Base-by-base conservation (phyloP, 1,284 basidiomycete genomes). In the Apiotrichum siamense region DNA sequence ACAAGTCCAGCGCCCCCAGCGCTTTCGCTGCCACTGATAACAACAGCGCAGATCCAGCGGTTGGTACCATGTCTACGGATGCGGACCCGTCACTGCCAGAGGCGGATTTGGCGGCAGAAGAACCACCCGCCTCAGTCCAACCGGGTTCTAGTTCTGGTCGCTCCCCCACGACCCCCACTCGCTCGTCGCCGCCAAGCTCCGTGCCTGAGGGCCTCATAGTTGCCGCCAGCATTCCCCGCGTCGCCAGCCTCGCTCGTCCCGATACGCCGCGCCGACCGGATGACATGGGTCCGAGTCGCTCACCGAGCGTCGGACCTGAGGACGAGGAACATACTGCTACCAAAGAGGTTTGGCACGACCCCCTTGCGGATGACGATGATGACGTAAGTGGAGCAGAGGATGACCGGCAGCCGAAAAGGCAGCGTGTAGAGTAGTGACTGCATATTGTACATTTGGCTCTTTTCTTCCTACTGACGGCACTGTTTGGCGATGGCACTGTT, bases 271-370 rank as follows among this genome's bases (percentile, higher is more conserved):
- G 24, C 13, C 36, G 46, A 11, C 46, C 51, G 4, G 35, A 37
- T 4, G 21, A 48, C n/a, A 31, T 17, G 2, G 43, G 54, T 2
- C 54, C 54, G 7, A 42, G 25, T 9, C 49, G 54, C 11, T 57
- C 51, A 1, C 45, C 51, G n/a, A 48, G 45, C 26, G 50, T 49
- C 26, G 55, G 38, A n/a, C 39, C 44, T 1, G n/a, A n/a, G n/a
- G 54, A 55, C 18, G 45, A 41, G 10, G 45, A 50, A 11, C 46
- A 46, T n/a, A 38, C 37, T 3, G 54, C 47, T 6, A 49, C 40
- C 5, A 45, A 47, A 3, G 39, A 35, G 2, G 49, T 52, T 5
- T 55, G 54, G 54, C 24, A 40, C 9, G 54, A 55, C 32, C 52
- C 56, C 2, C 23, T 54, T 10, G 45, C 21, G 4, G 53, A 48